Evolutionary conservation across 306 rosid species (phyloP), one percentile per base, ranked within the genome.

Genomic region (Prunus davidiana): DNA sequence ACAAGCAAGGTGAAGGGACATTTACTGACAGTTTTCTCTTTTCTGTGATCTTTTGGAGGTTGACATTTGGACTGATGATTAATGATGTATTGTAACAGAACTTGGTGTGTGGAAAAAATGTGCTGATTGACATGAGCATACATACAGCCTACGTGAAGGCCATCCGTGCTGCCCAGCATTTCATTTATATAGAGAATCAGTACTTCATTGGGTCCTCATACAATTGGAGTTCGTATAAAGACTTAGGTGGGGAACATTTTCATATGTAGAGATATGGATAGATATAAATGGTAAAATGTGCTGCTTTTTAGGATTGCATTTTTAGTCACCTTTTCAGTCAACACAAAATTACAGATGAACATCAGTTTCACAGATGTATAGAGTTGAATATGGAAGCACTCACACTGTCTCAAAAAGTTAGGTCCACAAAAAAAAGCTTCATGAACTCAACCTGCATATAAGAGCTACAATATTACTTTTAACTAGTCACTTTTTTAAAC

Each of bases 91-190:
- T 83, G 25, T 72, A 69, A 73, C 96, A 95, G 99, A 92, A 90
- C 82, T 83, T 95, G 10, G 89, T 92, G 73, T 92, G 97, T 69
- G 97, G 99, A 77, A 95, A 95, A 84, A 95, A 95, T 86, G 86
- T 95, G 84, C 82, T 95, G 84, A 95, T 95, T 30, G 99, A 95
- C 90, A 95, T 95, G 99, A 95, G 99, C 86, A 95, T 95, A 85
- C 99, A 95, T 57, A 83, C 96, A 27, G 99, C 99, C 54, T 92
- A 95, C 47, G 93, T 95, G 76, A 90, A 89, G 88, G 97, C 99
- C 62, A 95, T 95, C 70, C 97, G 99, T 50, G 82, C 97, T 77
- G 99, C 99, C 27, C 99, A 95, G 76, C 97, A 91, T 84, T 92
- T 81, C 83, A 88, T 95, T 83, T 95, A 95, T 76, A 91, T 95